These are phyloP conservation scores for Schwanniomyces yamadae DNA, from an alignment of 805 yeast genomes.

Conservation along the genomic window DNA sequence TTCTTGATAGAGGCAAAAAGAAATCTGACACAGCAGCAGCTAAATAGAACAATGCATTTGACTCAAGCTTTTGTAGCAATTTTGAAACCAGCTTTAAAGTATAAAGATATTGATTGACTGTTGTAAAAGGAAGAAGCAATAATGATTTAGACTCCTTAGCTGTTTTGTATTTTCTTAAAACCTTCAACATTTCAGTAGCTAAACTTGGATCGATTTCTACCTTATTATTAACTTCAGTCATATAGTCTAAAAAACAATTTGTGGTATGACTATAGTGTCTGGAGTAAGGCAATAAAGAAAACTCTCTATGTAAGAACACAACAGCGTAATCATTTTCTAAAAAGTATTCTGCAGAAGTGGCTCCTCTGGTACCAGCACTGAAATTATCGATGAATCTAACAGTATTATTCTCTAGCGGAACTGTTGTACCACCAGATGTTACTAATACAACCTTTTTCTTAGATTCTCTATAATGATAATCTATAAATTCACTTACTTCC, in stretches of 20 bases:
- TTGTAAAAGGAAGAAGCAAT: conserved; percentile 84
- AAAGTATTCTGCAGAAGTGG: conserved; percentile 91
- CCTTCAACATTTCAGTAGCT: conserved; percentile 58
- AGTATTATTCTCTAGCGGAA: conserved; percentile 94
- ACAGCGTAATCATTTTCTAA: conserved; percentile 87
- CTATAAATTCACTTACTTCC: conserved; percentile 61
- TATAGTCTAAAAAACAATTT: conserved; percentile 80
- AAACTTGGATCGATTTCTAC: conserved; percentile 62
- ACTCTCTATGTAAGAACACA: conserved; percentile 88
- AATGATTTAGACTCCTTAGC: conserved; percentile 53
- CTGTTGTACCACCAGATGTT: conserved; percentile 97
- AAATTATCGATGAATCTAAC: conserved; percentile 96
- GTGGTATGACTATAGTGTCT: conserved; percentile 84
- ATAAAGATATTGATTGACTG: conserved; percentile 90
- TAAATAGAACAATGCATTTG: conserved; percentile 70
- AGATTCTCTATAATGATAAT: conserved; percentile 44
- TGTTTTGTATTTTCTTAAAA: conserved; percentile 52
- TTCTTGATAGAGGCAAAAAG: conserved; percentile 78
- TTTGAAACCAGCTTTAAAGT: conserved; percentile 70
- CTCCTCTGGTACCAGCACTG: conserved; percentile 97
- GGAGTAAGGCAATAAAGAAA: conserved; percentile 88
- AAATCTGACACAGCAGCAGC: conserved; percentile 99
- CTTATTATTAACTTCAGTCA: conserved; percentile 56
- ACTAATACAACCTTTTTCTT: conserved; percentile 68
- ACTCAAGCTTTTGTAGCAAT: conserved; percentile 53